Percentiles rank a stretch among this genome's conserved stretches.
Conservation (phyloP, 1,284 basidiomycete species). For the Sanguinoderma infundibulare region DNA sequence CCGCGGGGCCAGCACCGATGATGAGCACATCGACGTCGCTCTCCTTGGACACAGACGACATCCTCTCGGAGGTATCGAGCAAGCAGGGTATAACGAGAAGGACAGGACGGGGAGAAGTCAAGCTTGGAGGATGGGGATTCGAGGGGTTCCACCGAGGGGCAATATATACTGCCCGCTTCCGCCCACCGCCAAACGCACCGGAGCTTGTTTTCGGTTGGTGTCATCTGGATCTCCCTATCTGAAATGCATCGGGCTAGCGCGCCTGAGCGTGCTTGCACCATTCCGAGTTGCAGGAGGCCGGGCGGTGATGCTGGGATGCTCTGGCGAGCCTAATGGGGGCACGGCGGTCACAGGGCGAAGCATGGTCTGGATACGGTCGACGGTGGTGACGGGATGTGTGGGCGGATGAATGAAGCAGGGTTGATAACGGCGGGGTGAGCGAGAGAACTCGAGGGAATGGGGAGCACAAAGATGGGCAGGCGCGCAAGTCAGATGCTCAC, state of each 20-base stretch:
- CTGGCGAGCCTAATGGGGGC: neutral
- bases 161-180: constrained; percentile 16
- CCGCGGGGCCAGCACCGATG: constrained; percentile 61
- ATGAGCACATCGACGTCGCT: constrained; percentile 57
- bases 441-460: constrained; percentile 20
- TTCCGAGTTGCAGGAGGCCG: neutral
- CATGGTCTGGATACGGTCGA: neutral
- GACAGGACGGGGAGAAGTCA: neutral
- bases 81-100: neutral
- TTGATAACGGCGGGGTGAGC: neutral
- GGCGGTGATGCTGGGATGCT: too few species aligned
- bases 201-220: constrained; percentile 21
- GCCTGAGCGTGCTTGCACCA: neutral
- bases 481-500: constrained; percentile 19
- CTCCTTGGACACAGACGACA: neutral
- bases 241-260: constrained; percentile 11
- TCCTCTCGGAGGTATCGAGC: neutral
- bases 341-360: neutral
- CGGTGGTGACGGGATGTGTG: neutral
- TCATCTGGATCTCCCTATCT: constrained; percentile 25
- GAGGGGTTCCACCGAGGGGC: neutral
- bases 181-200: constrained; percentile 13
- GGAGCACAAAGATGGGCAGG: constrained; percentile 12
- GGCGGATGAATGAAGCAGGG: neutral
- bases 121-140: neutral